phyloP scores from a whole-genome alignment of 805 yeast genomes.

The Saccharomycopsis fibuligera region DNA sequence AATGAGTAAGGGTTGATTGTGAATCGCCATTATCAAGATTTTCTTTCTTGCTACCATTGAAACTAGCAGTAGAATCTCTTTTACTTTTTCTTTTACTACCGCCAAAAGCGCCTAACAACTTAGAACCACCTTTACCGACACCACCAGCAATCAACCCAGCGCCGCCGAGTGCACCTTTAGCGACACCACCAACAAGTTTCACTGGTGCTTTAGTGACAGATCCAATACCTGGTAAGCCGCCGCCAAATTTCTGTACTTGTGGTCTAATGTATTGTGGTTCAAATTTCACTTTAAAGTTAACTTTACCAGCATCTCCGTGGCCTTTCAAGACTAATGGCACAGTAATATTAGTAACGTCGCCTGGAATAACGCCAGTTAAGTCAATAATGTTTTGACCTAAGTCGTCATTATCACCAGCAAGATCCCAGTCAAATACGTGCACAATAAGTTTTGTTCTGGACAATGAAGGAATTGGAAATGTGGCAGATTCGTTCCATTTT shows the following conservation, averaged over 20 bases:
- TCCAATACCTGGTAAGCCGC: constrained; percentile 34
- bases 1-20: constrained; percentile 3
- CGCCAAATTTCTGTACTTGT: constrained; percentile 42
- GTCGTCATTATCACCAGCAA: constrained; percentile 60
- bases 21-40: not conserved
- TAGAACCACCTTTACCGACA: constrained; percentile 39
- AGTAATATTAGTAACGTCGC: constrained; percentile 35
- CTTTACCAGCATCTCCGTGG: constrained; percentile 53
- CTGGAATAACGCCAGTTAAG: constrained; percentile 42
- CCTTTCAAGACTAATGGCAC: constrained; percentile 32
- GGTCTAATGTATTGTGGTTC: constrained; percentile 65
- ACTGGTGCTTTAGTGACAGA: constrained; percentile 34
- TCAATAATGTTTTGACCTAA: constrained; percentile 51
- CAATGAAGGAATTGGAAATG: constrained; percentile 58
- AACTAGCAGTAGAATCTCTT: constrained; percentile 12
- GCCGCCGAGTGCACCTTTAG: constrained; percentile 38
- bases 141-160: constrained; percentile 43
- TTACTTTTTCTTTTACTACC: constrained; percentile 26
- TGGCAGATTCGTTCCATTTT: constrained; percentile 64
- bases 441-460: constrained; percentile 43
- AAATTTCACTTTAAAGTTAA: constrained; percentile 50
- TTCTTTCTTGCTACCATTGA: not conserved
- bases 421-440: constrained; percentile 70
- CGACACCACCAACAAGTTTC: constrained; percentile 37
- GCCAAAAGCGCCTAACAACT: constrained; percentile 30